Conservation (phyloP, 257 asterid species). For the Eustoma russellianum region DNA sequence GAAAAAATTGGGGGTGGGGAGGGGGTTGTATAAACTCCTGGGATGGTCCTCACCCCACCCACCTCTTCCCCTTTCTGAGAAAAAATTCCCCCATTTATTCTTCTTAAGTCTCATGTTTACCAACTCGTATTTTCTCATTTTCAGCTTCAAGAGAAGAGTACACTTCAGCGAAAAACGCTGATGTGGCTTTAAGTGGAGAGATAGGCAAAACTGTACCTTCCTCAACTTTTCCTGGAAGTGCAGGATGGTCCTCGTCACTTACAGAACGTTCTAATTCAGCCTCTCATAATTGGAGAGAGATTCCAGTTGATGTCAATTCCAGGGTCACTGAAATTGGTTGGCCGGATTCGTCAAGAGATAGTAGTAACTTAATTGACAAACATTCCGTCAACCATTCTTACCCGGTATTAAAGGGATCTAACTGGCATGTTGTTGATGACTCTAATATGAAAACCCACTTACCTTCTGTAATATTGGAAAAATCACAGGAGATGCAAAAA, state of each 20-base stretch:
- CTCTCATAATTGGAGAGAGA: constrained; percentile 46
- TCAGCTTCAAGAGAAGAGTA: constrained; percentile 41
- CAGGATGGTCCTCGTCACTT: constrained; percentile 70
- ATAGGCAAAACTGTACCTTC: constrained; percentile 28
- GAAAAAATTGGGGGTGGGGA: neutral
- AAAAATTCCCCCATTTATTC: no score
- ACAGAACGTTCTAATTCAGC: constrained; percentile 38
- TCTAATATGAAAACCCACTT: constrained; percentile 56
- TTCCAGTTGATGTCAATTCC: constrained; percentile 24
- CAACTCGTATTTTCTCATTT: constrained; percentile 1
- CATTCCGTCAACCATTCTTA: constrained; percentile 35
- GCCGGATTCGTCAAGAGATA: constrained; percentile 37
- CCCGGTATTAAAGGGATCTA: constrained; percentile 27
- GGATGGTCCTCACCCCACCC: no score
- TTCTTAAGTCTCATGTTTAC: no score
- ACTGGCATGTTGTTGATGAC: constrained; percentile 51
- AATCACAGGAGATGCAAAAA: constrained; percentile 44
- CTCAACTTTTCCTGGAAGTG: constrained; percentile 30
- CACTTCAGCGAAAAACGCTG: constrained; percentile 23
- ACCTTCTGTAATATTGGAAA: constrained; percentile 45
- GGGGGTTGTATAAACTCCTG: no score
- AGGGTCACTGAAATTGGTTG: constrained; percentile 21
- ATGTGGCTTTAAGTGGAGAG: constrained; percentile 23
- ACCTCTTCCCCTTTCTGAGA: no score
- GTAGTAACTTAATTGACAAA: constrained; percentile 33